phyloP scores from a whole-genome alignment of 2,329 filamentous ascomycete species.

The Aciculosporium take region DNA sequence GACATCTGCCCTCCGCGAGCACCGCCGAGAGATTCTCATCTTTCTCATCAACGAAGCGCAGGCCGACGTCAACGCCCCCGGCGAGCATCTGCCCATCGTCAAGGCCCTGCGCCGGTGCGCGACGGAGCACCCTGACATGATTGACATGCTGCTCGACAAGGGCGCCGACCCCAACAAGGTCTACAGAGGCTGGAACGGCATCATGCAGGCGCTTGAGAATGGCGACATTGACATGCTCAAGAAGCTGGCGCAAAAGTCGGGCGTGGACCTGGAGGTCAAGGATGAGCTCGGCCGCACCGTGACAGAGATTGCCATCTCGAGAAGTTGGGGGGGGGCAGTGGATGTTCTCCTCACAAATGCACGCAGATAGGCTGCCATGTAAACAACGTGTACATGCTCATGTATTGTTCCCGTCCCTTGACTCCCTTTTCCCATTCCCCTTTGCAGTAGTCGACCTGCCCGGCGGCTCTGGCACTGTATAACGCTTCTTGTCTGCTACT shows the following conservation, averaged over 20 bases:
- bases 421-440: not conserved
- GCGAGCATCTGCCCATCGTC: slow-evolving; percentile 57
- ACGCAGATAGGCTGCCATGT: not conserved
- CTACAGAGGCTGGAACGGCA: slow-evolving; percentile 51
- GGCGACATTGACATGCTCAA: slow-evolving; percentile 40
- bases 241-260: slow-evolving; percentile 33
- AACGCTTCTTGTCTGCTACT: no score
- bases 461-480: no score
- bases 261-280: slow-evolving; percentile 34
- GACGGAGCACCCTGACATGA: slow-evolving; percentile 41
- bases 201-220: slow-evolving; percentile 52
- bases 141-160: slow-evolving; percentile 46
- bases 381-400: no score
- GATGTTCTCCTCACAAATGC: slow-evolving; percentile 30
- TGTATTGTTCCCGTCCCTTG: not conserved
- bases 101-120: slow-evolving; percentile 50
- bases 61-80: slow-evolving; percentile 51
- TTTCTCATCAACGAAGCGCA: slow-evolving; percentile 47
- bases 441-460: no score
- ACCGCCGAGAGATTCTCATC: slow-evolving; percentile 43
- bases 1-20: slow-evolving; percentile 52
- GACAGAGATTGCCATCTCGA: slow-evolving; percentile 41
- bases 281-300: slow-evolving; percentile 42
- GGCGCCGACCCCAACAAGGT: slow-evolving; percentile 55
- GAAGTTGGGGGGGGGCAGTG: slow-evolving; percentile 44